A percentile compares a stretch with the other conserved stretches of the same genome.
Evolutionary conservation across 176 grass and related monocot species (phyloP).

Genomic region (Tillandsia fasciculata): DNA sequence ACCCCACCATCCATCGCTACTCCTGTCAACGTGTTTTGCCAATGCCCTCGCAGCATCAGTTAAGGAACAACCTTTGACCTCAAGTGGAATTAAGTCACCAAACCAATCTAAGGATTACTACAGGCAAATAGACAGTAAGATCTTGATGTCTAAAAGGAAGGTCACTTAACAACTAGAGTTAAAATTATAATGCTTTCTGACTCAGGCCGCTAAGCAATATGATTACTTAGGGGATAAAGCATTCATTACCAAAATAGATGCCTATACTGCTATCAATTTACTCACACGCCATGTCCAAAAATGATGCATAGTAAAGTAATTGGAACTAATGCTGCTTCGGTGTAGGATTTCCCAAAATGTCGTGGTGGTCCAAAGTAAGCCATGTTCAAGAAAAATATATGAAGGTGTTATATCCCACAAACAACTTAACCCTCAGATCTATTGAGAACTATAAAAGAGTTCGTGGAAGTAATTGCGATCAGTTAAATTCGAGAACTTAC

Average conservation of each 20-base stretch:
- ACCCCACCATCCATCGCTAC: slow-evolving; percentile 73
- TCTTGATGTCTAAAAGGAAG: not conserved
- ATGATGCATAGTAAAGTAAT: not conserved
- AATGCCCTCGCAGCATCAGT: slow-evolving; percentile 92
- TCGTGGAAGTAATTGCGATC: not conserved
- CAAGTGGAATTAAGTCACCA: slow-evolving; percentile 22
- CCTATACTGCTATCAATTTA: not conserved
- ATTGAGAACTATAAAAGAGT: not conserved
- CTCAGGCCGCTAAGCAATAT: not conserved
- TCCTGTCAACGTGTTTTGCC: slow-evolving; percentile 84
- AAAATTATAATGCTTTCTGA: not conserved
- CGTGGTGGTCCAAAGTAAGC: not conserved
- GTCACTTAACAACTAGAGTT: not conserved
- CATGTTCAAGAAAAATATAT: not conserved
- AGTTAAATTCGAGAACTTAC: slow-evolving; percentile 34
- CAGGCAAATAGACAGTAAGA: not conserved
- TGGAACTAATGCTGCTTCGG: not conserved
- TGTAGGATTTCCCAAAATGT: not conserved
- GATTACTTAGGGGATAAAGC: not conserved
- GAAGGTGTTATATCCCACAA: not conserved
- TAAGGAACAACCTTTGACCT: slow-evolving; percentile 79
- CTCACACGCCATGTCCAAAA: not conserved
- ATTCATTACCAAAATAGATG: not conserved
- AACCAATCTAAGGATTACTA: slow-evolving; percentile 16
- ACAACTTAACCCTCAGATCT: not conserved